A percentile compares a stretch with the other conserved stretches of the same genome.
These are phyloP conservation scores for Fraxinus quadrangulata DNA, from an alignment of 257 asterid species.

Conservation along the genomic window DNA sequence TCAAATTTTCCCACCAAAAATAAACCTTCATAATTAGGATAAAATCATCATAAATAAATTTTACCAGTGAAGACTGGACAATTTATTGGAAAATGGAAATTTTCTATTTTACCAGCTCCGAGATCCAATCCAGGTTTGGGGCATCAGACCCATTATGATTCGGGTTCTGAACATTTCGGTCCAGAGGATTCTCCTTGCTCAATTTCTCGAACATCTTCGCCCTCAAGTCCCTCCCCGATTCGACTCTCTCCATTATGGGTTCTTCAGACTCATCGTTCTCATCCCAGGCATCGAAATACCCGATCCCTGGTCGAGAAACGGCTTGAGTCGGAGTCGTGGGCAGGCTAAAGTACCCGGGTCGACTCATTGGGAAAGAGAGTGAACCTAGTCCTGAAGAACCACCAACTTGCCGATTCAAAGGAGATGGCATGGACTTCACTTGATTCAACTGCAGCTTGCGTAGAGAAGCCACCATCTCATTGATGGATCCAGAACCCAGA, in stretches of 20 bases:
- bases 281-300: conserved; percentile 35
- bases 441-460: conserved; percentile 46
- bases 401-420: conserved; percentile 29
- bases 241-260: conserved; percentile 44
- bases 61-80: not conserved
- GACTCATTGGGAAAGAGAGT: conserved; percentile 1
- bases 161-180: conserved; percentile 42
- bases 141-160: not conserved
- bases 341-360: conserved; percentile 40
- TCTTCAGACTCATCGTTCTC: conserved; percentile 12
- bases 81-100: not conserved
- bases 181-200: conserved; percentile 57
- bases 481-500: conserved; percentile 13
- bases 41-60: not conserved
- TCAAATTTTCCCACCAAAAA: conserved; percentile 11
- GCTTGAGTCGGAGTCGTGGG: conserved; percentile 47
- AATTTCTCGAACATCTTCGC: conserved; percentile 53
- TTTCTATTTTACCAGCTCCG: conserved; percentile 53
- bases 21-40: not conserved
- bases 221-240: conserved; percentile 51
- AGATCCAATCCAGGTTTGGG: conserved; percentile 62
- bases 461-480: conserved; percentile 43
- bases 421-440: conserved; percentile 41
- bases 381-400: conserved; percentile 31
- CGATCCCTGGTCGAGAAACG: conserved; percentile 30